A percentile compares a stretch with the other conserved stretches of the same genome.
These are phyloP conservation scores for Saraca asoca DNA, from an alignment of 331 rosid species.

Conservation along the genomic window DNA sequence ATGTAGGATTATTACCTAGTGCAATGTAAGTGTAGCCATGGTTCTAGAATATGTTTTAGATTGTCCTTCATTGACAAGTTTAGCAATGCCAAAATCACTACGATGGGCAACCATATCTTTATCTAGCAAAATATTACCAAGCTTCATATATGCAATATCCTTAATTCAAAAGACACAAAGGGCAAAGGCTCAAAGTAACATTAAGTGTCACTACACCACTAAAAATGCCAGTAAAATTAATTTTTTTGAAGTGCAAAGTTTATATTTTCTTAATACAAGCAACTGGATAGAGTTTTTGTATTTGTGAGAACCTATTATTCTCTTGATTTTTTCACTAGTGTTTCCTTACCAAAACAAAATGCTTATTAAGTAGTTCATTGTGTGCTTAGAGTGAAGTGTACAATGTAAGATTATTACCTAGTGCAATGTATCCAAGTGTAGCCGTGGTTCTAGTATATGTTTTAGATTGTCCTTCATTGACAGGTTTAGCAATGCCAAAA, in stretches of 20 bases:
- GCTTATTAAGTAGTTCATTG: neutral
- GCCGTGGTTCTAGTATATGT: neutral
- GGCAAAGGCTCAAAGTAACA: too few species aligned
- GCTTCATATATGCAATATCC: too few species aligned
- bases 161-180: too few species aligned
- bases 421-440: slow-evolving; percentile 16
- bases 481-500: slow-evolving; percentile 4
- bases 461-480: neutral
- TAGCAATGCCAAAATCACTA: slow-evolving; percentile 22
- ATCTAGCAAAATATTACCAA: neutral
- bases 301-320: too few species aligned
- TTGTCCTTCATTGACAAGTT: neutral
- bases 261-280: too few species aligned
- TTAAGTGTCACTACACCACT: too few species aligned
- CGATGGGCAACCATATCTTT: slow-evolving; percentile 24
- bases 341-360: neutral
- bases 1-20: neutral
- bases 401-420: neutral
- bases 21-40: slow-evolving; percentile 11
- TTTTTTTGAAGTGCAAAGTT: too few species aligned
- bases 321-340: too few species aligned
- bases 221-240: too few species aligned
- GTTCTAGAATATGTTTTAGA: neutral
- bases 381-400: neutral
- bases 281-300: too few species aligned